A percentile compares a stretch with the other conserved stretches of the same genome.
Conservation (phyloP, 176 grass and related monocot genomes). For the Themeda triandra region DNA sequence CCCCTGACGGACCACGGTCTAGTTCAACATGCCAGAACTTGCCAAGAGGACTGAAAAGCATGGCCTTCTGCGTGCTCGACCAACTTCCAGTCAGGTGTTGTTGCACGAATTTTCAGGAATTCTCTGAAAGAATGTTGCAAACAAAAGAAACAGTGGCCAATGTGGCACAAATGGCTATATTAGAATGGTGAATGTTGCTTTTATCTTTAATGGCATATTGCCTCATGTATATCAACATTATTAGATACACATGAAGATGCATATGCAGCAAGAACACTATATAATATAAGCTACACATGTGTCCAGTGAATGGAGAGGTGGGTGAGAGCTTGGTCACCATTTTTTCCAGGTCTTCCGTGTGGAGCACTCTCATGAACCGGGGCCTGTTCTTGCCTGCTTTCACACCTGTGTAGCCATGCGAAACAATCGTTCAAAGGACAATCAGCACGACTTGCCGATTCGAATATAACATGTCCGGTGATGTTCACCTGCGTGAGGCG, state of each 20-base stretch:
- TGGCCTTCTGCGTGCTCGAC: not conserved
- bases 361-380: constrained; percentile 23
- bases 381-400: constrained; percentile 11
- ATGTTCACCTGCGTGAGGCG: constrained; percentile 1
- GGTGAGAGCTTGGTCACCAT: constrained; percentile 9
- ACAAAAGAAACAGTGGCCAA: not conserved
- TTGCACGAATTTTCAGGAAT: constrained; percentile 40
- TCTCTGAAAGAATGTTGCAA: not conserved
- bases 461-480: not conserved
- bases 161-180: not conserved
- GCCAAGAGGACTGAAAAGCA: not conserved
- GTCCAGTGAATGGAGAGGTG: not conserved
- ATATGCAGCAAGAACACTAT: not conserved
- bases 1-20: not conserved
- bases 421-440: not conserved
- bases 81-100: constrained; percentile 12
- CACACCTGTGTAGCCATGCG: not conserved
- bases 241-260: no score
- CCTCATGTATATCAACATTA: no score
- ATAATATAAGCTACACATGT: not conserved
- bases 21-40: constrained; percentile 28
- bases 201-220: no score
- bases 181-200: not conserved
- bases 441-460: not conserved
- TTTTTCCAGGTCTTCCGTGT: constrained; percentile 12